Evolutionary conservation across 192 early-diverging fungal species (phyloP).

Genomic region (Kickxella alabastrina): DNA sequence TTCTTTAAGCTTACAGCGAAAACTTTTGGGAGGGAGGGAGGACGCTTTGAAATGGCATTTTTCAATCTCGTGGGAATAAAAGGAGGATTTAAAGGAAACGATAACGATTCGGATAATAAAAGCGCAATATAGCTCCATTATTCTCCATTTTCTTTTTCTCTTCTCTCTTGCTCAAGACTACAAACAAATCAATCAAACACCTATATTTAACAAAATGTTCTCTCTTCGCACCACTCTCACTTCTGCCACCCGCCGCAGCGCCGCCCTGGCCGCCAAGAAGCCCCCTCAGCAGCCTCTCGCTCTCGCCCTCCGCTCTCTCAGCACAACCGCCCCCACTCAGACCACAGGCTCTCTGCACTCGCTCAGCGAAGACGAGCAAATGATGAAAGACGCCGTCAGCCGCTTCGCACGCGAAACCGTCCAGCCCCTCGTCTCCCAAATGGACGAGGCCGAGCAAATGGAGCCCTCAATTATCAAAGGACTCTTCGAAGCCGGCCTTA

Average conservation of each 20-base stretch:
- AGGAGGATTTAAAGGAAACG: too few species aligned
- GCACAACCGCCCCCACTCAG: slow-evolving; percentile 1
- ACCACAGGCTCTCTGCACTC: slow-evolving; percentile 62
- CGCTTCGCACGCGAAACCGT: slow-evolving; percentile 83
- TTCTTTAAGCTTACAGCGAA: too few species aligned
- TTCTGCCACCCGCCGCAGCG: slow-evolving; percentile 5
- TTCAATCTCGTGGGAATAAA: too few species aligned
- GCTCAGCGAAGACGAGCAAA: slow-evolving; percentile 83
- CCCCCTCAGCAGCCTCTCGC: not conserved
- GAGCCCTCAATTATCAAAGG: slow-evolving; percentile 76
- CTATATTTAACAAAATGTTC: too few species aligned
- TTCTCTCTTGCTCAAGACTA: not conserved
- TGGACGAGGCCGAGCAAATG: slow-evolving; percentile 89
- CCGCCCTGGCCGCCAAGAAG: not conserved
- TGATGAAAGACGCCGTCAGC: slow-evolving; percentile 70
- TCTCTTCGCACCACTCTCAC: not conserved
- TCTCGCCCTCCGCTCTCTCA: not conserved
- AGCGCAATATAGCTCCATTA: too few species aligned
- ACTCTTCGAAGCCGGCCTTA: slow-evolving; percentile 88
- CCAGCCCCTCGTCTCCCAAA: slow-evolving; percentile 77
- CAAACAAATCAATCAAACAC: too few species aligned
- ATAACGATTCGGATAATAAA: too few species aligned
- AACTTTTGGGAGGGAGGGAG: too few species aligned
- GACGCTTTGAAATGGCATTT: too few species aligned
- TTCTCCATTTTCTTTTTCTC: not conserved